Conservation (phyloP, 2,329 filamentous ascomycete species). For the Aspergillus novoparasiticus region DNA sequence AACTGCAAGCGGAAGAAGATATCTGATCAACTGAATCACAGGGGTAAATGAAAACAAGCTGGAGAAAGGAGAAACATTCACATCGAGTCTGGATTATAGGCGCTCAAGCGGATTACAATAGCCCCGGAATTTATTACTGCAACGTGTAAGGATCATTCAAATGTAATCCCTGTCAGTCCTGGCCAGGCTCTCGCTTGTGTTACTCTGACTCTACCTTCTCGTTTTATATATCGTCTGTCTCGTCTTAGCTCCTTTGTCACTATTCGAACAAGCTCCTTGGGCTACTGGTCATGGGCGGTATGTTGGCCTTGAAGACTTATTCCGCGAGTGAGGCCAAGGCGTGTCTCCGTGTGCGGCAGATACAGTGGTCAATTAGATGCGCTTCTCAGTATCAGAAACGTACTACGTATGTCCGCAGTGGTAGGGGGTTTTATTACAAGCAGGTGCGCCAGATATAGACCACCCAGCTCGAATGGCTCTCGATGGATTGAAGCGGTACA, state of each 20-base stretch:
- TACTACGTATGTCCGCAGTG: too few relatives aligned
- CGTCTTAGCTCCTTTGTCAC: too few relatives aligned
- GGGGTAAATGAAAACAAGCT: rapidly evolving
- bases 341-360: too few relatives aligned
- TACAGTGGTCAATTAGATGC: too few relatives aligned
- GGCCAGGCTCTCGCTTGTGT: not conserved
- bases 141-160: not conserved
- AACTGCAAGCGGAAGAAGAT: not conserved
- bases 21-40: not conserved
- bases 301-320: too few relatives aligned
- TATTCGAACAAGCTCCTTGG: too few relatives aligned
- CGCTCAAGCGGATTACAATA: not conserved
- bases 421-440: too few relatives aligned
- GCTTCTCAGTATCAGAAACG: too few relatives aligned
- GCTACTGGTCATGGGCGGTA: too few relatives aligned
- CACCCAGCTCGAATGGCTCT: not conserved
- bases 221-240: not conserved
- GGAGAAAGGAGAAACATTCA: not conserved
- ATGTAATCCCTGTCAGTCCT: too few relatives aligned
- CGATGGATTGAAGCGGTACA: not conserved
- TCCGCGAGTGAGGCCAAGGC: too few relatives aligned
- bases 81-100: not conserved
- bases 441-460: too few relatives aligned
- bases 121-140: not conserved
- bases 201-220: not conserved